Evolutionary conservation across 306 rosid species (phyloP).

Genomic region (Ochetophila trinervis): DNA sequence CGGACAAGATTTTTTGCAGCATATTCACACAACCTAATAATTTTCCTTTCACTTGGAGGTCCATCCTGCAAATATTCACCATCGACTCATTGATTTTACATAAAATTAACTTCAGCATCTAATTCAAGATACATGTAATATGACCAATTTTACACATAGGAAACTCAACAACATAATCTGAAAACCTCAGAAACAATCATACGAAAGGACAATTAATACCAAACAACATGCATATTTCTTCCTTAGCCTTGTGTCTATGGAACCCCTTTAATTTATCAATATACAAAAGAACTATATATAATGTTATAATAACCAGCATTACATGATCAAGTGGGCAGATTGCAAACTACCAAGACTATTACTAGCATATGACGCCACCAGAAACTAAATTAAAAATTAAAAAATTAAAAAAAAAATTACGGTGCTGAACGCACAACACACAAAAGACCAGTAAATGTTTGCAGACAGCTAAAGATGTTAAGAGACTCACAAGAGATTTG

Average conservation of each 20-base stretch:
- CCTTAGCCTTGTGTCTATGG: not conserved
- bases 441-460: not conserved
- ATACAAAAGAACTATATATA: not conserved
- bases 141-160: not conserved
- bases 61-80: no score
- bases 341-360: not conserved
- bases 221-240: not conserved
- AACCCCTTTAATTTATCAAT: not conserved
- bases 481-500: constrained; percentile 61
- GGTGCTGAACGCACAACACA: not conserved
- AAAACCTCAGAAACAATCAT: not conserved
- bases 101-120: no score
- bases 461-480: not conserved
- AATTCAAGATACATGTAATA: no score
- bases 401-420: not conserved
- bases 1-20: no score
- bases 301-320: not conserved
- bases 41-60: no score
- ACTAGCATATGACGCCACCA: not conserved
- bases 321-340: not conserved
- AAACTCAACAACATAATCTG: not conserved
- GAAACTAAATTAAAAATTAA: not conserved
- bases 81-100: no score
- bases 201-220: no score
- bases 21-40: no score